Percentiles rank a stretch among this genome's conserved stretches.
phyloP scores from a whole-genome alignment of 2,329 filamentous ascomycete species.

The Aspergillus sp. region DNA sequence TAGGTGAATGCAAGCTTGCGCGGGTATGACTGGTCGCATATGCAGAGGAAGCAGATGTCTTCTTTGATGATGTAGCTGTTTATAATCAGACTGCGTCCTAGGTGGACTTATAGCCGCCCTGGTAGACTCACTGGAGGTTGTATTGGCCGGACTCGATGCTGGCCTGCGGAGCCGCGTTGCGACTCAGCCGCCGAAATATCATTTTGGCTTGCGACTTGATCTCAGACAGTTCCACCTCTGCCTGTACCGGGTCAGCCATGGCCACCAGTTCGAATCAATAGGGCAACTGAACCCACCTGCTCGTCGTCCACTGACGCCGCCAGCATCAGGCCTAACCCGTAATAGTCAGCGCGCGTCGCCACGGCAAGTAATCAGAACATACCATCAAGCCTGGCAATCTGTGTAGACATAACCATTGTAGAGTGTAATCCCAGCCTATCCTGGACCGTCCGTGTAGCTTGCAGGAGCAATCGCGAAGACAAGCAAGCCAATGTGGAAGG shows the following conservation, averaged over 20 bases:
- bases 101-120: neutral
- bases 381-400: slow-evolving; percentile 92
- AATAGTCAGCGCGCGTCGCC: slow-evolving; percentile 14
- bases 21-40: slow-evolving; percentile 87
- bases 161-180: slow-evolving; percentile 82
- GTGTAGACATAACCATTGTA: slow-evolving; percentile 90
- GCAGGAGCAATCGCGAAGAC: no score
- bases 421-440: no score
- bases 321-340: slow-evolving; percentile 68
- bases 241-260: slow-evolving; percentile 28
- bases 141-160: slow-evolving; percentile 79
- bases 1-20: slow-evolving; percentile 98
- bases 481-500: no score
- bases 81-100: no score
- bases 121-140: slow-evolving; percentile 65
- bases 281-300: slow-evolving; percentile 43
- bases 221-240: slow-evolving; percentile 68
- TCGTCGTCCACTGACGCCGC: slow-evolving; percentile 92
- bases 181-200: slow-evolving; percentile 76
- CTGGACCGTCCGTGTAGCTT: slow-evolving; percentile 5
- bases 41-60: slow-evolving; percentile 82
- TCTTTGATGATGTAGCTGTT: slow-evolving; percentile 74
- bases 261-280: slow-evolving; percentile 1
- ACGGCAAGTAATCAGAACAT: slow-evolving; percentile 19
- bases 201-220: slow-evolving; percentile 87